Percentiles rank a stretch among this genome's conserved stretches.
Evolutionary conservation across 2,329 filamentous ascomycete species (phyloP).

Genomic region (Coleophoma eucalyptorum): DNA sequence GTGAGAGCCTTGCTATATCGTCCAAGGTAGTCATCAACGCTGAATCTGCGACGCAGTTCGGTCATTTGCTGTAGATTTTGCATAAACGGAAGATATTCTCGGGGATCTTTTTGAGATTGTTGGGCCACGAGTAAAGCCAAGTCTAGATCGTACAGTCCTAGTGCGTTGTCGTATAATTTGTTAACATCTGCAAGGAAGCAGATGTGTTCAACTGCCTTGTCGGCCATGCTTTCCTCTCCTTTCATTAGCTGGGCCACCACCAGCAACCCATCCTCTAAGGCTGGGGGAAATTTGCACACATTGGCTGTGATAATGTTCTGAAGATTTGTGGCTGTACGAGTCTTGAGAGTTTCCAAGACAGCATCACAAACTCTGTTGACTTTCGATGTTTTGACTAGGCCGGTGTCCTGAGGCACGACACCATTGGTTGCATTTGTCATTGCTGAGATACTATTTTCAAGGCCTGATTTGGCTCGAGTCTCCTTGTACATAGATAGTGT

Average conservation of each 20-base stretch:
- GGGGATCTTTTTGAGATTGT: constrained; percentile 90
- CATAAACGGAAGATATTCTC: constrained; percentile 93
- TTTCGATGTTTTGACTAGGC: constrained; percentile 46
- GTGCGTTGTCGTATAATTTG: constrained; percentile 81
- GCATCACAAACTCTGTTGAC: constrained; percentile 87
- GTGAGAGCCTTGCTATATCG: constrained; percentile 72
- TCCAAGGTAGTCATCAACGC: constrained; percentile 84
- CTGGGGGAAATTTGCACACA: constrained; percentile 88
- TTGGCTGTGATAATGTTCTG: constrained; percentile 95
- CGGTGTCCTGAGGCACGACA: constrained; percentile 10
- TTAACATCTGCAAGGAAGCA: constrained; percentile 96
- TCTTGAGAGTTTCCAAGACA: constrained; percentile 65
- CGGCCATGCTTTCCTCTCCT: constrained; percentile 67
- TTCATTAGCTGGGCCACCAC: constrained; percentile 73
- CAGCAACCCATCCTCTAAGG: constrained; percentile 77
- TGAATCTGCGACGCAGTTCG: constrained; percentile 68
- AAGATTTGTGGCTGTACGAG: constrained; percentile 60
- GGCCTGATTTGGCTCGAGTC: constrained; percentile 51
- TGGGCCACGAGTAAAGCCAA: constrained; percentile 88
- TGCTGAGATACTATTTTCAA: constrained; percentile 24
- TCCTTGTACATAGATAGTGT: constrained; percentile 91
- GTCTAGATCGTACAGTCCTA: constrained; percentile 89
- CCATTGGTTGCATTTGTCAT: constrained; percentile 11
- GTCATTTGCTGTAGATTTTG: constrained; percentile 78
- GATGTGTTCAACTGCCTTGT: constrained; percentile 91